Evolutionary conservation across 345 rosid genomes (phyloP), one percentile per base, ranked within the genome.

Genomic region (Arabis alpina): DNA sequence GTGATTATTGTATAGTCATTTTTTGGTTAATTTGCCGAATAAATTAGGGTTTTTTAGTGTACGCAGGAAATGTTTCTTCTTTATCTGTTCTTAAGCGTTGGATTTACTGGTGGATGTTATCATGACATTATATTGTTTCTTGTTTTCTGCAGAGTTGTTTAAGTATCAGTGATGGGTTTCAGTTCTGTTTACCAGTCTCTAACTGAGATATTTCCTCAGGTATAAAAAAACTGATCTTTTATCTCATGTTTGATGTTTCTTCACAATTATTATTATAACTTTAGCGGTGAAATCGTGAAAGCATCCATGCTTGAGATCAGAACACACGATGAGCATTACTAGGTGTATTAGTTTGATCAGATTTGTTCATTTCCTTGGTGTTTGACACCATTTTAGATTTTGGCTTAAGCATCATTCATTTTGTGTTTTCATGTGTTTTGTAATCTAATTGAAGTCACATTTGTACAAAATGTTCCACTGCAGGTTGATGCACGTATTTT

Each of bases 191-290:
- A 84, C 71, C 75, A 75, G 19, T 79, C 72, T 72, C 84, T 92
- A 66, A 12, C 56, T 56, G 94, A 86, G 48, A 68, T 92, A 70
- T 92, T 87, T 74, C 95, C 98, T n/a, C 91, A 90, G 96, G 98
- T 89, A 75, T 57, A 9, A 4, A n/a, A 34, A 34, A 34, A 34
- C 36, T 30, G 13, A 1, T 15, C 45, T 6, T 56, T 2, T 54
- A 10, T 34, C 15, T 57, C 47, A 10, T 13, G 40, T 53, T 24
- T 57, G 32, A 10, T 13, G 40, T 53, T n/a, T 41, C 37, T 30
- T 37, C 37, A 34, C 37, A 34, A 34, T 1, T 32, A 0, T 32
- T 32, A 5, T 34, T 6, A 34, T 34, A 1, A 34, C 8, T 34
- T 34, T 1, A 34, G 37, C 37, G 6, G 37, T 34, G 37, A 6